Evolutionary conservation across 331 rosid species (phyloP).

Genomic region (Ulmus americana): DNA sequence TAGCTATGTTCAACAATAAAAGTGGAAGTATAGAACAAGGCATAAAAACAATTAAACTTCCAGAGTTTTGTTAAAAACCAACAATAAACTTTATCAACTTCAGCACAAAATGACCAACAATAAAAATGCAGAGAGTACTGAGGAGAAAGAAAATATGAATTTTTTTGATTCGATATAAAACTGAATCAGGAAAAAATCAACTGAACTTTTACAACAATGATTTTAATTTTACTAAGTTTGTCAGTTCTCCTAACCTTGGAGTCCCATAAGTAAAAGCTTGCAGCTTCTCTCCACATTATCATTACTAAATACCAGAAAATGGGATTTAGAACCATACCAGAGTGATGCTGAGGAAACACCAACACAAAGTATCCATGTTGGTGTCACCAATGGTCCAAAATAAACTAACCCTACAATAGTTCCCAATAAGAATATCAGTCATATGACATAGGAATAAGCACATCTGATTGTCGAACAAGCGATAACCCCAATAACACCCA

Average conservation of each 20-base stretch:
- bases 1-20: not conserved
- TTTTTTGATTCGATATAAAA: not conserved
- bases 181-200: conserved; percentile 5
- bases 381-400: conserved; percentile 81
- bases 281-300: conserved; percentile 44
- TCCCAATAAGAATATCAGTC: conserved; percentile 73
- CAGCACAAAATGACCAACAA: not conserved
- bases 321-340: conserved; percentile 95
- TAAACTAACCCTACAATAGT: conserved; percentile 84
- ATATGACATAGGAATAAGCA: conserved; percentile 51
- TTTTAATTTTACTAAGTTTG: conserved; percentile 10
- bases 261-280: conserved; percentile 30
- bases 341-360: conserved; percentile 78
- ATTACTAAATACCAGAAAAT: conserved; percentile 44
- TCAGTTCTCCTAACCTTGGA: conserved; percentile 24
- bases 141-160: not conserved
- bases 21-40: not conserved
- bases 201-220: not conserved
- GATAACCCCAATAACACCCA: conserved; percentile 45
- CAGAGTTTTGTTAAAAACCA: not conserved
- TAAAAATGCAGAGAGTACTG: not conserved
- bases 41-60: not conserved
- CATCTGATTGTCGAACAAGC: conserved; percentile 44
- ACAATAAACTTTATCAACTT: not conserved
- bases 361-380: conserved; percentile 77